These are phyloP conservation scores for Zygoascus tannicola DNA, from an alignment of 805 yeast genomes.

Conservation along the genomic window DNA sequence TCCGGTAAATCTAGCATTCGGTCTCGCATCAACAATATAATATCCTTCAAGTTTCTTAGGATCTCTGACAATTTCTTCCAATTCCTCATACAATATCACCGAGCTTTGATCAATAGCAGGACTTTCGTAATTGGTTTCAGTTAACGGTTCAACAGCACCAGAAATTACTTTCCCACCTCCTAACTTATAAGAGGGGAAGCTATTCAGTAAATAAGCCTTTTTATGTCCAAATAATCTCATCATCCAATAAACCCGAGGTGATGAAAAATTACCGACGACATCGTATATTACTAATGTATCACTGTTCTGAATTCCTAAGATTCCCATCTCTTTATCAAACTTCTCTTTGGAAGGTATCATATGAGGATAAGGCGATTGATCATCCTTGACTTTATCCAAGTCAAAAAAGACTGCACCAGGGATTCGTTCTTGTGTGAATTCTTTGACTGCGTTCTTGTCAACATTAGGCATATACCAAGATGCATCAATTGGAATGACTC, in stretches of 20 bases:
- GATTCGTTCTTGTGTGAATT: constrained; percentile 46
- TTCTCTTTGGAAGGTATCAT: constrained; percentile 64
- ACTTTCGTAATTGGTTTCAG: constrained; percentile 19
- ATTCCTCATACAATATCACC: constrained; percentile 58
- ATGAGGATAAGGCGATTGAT: constrained; percentile 65
- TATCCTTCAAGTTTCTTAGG: constrained; percentile 27
- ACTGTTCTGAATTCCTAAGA: constrained; percentile 26
- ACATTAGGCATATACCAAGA: constrained; percentile 88
- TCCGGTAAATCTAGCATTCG: constrained; percentile 67
- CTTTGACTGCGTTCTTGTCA: constrained; percentile 45
- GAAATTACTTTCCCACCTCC: constrained; percentile 34
- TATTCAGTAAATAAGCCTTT: constrained; percentile 59
- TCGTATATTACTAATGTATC: constrained; percentile 78
- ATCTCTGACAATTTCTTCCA: constrained; percentile 46
- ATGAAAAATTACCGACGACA: constrained; percentile 71
- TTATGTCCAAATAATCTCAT: constrained; percentile 71
- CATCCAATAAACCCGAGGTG: constrained; percentile 92
- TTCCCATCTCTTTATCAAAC: constrained; percentile 40
- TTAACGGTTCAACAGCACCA: constrained; percentile 28
- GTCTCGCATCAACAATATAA: constrained; percentile 72
- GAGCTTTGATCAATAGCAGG: constrained; percentile 35
- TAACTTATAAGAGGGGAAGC: constrained; percentile 45
- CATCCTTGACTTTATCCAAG: constrained; percentile 59
- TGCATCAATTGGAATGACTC: constrained; percentile 54
- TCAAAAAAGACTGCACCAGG: constrained; percentile 68